A percentile compares a stretch with the other conserved stretches of the same genome.
phyloP scores from a whole-genome alignment of 176 grass and related monocot species.

The Elymus sibiricus region DNA sequence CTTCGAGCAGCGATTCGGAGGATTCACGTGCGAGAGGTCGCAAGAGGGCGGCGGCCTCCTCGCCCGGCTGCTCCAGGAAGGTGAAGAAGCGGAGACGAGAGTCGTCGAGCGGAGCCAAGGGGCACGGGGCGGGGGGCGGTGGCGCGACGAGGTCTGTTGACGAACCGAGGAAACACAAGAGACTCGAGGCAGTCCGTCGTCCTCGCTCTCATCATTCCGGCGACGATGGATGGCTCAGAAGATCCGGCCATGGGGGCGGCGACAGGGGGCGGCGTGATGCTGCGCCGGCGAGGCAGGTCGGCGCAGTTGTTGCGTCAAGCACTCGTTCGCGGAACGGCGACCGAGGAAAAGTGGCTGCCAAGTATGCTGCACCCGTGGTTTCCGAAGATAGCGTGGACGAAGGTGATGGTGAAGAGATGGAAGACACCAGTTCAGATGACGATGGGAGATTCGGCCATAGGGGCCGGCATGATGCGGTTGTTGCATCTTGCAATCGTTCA shows the following conservation, averaged over 20 bases:
- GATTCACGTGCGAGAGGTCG: neutral
- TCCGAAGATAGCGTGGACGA: neutral
- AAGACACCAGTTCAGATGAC: neutral
- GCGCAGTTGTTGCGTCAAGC: neutral
- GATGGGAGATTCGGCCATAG: neutral
- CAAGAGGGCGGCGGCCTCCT: neutral
- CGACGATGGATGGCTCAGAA: neutral
- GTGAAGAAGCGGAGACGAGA: neutral
- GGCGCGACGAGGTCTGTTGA: neutral
- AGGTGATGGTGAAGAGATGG: neutral
- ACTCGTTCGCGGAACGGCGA: neutral
- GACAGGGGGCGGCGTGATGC: neutral
- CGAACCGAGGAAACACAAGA: neutral
- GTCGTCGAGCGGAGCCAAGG: neutral
- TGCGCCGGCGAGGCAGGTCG: neutral
- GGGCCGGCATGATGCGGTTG: neutral
- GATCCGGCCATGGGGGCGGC: neutral
- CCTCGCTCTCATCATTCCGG: neutral
- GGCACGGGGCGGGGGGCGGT: neutral
- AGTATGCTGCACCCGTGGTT: neutral
- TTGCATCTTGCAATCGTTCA: conserved; percentile 10
- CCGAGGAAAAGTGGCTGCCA: neutral
- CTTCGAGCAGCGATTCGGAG: neutral
- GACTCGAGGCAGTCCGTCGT: neutral
- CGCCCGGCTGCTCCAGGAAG: neutral